Evolutionary conservation across 345 rosid genomes (phyloP).

Genomic region (Hibiscus tridactylites): DNA sequence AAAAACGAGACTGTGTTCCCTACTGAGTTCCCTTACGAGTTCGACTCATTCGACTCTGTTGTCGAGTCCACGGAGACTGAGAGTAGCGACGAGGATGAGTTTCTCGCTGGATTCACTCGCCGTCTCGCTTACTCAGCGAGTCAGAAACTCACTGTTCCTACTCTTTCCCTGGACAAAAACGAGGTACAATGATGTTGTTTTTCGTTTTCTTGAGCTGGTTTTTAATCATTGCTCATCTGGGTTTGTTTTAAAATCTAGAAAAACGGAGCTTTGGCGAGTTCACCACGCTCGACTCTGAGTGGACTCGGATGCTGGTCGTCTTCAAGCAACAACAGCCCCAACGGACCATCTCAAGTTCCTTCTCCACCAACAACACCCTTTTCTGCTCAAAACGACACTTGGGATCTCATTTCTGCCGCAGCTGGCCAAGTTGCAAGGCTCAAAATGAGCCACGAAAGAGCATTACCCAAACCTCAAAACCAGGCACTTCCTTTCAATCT

Average conservation of each 20-base stretch:
- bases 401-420: constrained; percentile 63
- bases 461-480: constrained; percentile 9
- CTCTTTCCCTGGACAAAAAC: constrained; percentile 14
- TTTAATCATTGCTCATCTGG: neutral
- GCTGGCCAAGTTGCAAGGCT: constrained; percentile 70
- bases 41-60: constrained; percentile 32
- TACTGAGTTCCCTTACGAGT: constrained; percentile 57
- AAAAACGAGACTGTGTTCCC: constrained; percentile 23
- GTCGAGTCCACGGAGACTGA: constrained; percentile 49
- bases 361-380: constrained; percentile 59
- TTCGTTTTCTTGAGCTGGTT: neutral
- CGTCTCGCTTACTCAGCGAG: constrained; percentile 46
- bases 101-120: constrained; percentile 51
- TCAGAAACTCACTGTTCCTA: constrained; percentile 34
- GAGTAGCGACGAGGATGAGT: constrained; percentile 67
- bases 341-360: constrained; percentile 34
- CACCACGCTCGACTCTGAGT: constrained; percentile 69
- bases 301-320: constrained; percentile 38
- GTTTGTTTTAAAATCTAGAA: constrained; percentile 3
- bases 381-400: constrained; percentile 24
- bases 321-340: constrained; percentile 43
- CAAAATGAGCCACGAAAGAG: constrained; percentile 20
- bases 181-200: constrained; percentile 22
- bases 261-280: constrained; percentile 33
- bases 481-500: constrained; percentile 8